Percentiles rank a stretch among this genome's conserved stretches.
Conservation (phyloP, 495 filamentous ascomycete genomes). For the Stereocaulon alpinum region DNA sequence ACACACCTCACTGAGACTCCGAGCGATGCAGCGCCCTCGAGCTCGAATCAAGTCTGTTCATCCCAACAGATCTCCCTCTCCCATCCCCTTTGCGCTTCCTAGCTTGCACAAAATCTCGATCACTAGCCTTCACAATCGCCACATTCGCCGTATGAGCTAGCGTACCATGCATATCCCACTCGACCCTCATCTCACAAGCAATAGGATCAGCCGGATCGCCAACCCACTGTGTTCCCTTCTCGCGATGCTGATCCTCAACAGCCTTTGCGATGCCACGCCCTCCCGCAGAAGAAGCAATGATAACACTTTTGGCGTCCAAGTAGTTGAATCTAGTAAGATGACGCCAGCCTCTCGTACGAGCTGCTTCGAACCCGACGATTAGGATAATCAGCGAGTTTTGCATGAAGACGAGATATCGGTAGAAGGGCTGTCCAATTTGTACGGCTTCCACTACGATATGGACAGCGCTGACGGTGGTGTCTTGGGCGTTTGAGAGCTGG, state of each 20-base stretch:
- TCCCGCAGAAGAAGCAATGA: not conserved
- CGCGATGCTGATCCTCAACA: not conserved
- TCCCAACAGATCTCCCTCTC: not conserved
- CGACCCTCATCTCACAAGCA: not conserved
- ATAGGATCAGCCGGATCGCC: conserved; percentile 1
- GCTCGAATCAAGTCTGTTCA: not conserved
- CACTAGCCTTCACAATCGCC: not conserved
- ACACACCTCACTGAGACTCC: not conserved
- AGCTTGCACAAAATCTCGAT: not conserved
- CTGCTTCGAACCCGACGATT: not conserved
- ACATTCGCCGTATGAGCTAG: not conserved
- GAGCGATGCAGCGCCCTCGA: not conserved
- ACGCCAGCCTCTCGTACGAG: not conserved
- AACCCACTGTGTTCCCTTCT: not conserved
- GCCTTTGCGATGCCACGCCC: not conserved
- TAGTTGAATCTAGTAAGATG: not conserved
- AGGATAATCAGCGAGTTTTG: not conserved
- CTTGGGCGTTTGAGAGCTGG: not conserved
- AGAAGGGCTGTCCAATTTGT: not conserved
- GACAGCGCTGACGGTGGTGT: not conserved
- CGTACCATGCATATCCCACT: not conserved
- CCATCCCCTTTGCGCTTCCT: not conserved
- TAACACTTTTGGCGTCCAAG: not conserved
- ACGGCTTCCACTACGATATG: not conserved
- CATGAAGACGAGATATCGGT: not conserved